Conservation (phyloP, 2,329 filamentous ascomycete species). For the Ophiostoma perfectum region DNA sequence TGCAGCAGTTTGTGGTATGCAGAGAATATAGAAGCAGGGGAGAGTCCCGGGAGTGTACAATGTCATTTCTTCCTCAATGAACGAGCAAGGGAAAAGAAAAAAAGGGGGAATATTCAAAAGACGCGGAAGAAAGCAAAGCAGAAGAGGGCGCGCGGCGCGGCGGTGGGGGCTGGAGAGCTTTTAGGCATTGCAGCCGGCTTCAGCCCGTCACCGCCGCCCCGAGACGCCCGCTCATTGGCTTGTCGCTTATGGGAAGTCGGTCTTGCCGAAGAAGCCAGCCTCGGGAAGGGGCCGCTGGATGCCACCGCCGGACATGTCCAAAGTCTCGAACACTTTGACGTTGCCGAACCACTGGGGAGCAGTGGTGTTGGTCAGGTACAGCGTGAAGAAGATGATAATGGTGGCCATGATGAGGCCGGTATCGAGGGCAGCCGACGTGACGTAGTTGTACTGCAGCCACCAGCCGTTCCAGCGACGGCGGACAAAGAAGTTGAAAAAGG, state of each 20-base stretch:
- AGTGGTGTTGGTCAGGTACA: slow-evolving; percentile 53
- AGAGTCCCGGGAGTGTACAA: background rate
- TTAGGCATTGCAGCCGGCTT: no score
- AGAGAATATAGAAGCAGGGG: background rate
- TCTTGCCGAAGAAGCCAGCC: slow-evolving; percentile 24
- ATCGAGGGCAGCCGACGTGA: slow-evolving; percentile 66
- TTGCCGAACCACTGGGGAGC: slow-evolving; percentile 62
- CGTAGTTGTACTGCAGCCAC: slow-evolving; percentile 76
- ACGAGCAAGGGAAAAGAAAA: background rate
- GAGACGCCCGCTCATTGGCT: no score
- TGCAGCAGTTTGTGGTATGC: background rate
- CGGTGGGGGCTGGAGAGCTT: no score
- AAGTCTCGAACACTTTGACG: slow-evolving; percentile 29
- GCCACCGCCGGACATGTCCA: slow-evolving; percentile 20
- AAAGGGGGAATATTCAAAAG: background rate
- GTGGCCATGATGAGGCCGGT: slow-evolving; percentile 61
- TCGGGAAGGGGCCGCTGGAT: slow-evolving; percentile 19
- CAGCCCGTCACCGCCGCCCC: no score
- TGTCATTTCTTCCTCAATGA: slow-evolving; percentile 6
- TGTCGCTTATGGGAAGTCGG: slow-evolving; percentile 21
- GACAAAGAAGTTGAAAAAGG: slow-evolving; percentile 63
- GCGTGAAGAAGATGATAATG: slow-evolving; percentile 63
- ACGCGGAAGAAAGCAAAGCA: background rate
- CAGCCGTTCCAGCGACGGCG: slow-evolving; percentile 61
- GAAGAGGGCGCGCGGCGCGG: no score